phyloP scores from a whole-genome alignment of 495 filamentous ascomycete genomes.

The Sphaerosporella brunnea region DNA sequence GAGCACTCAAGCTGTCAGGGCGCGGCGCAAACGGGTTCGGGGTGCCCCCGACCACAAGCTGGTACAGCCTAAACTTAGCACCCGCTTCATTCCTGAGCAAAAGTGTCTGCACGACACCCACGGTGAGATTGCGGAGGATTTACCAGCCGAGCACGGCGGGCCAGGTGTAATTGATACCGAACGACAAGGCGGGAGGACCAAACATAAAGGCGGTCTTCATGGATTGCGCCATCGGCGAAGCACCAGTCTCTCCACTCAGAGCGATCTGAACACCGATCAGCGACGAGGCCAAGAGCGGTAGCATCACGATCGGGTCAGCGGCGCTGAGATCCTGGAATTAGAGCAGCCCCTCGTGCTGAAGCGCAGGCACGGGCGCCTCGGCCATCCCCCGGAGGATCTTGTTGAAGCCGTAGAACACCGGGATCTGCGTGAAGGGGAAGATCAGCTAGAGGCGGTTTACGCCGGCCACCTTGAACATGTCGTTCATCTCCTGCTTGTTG shows the following conservation, averaged over 20 bases:
- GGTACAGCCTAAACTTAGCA: slow-evolving; percentile 34
- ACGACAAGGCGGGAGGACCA: slow-evolving; percentile 42
- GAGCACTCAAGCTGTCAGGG: background rate
- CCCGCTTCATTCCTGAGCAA: slow-evolving; percentile 38
- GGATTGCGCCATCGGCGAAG: slow-evolving; percentile 25
- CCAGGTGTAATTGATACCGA: slow-evolving; percentile 43
- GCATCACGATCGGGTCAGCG: slow-evolving; percentile 52
- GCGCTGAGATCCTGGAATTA: slow-evolving; percentile 73
- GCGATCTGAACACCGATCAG: slow-evolving; percentile 33
- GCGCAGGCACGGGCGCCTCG: slow-evolving; percentile 55
- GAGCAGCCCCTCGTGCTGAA: slow-evolving; percentile 46
- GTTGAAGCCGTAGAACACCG: slow-evolving; percentile 64
- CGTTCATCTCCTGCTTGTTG: slow-evolving; percentile 31
- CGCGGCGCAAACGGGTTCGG: slow-evolving; percentile 8
- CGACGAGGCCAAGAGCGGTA: slow-evolving; percentile 41
- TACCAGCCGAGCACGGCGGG: slow-evolving; percentile 56
- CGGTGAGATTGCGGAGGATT: slow-evolving; percentile 41
- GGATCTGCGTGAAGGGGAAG: slow-evolving; percentile 44
- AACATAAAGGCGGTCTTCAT: slow-evolving; percentile 37
- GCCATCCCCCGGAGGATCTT: slow-evolving; percentile 58
- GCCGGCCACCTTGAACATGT: slow-evolving; percentile 36
- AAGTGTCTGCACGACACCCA: slow-evolving; percentile 40
- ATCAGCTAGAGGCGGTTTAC: slow-evolving; percentile 37
- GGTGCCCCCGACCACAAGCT: slow-evolving; percentile 20
- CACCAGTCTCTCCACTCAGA: slow-evolving; percentile 21